These are phyloP conservation scores for Monilinia laxa DNA, from an alignment of 2,329 filamentous ascomycete genomes.

Conservation along the genomic window DNA sequence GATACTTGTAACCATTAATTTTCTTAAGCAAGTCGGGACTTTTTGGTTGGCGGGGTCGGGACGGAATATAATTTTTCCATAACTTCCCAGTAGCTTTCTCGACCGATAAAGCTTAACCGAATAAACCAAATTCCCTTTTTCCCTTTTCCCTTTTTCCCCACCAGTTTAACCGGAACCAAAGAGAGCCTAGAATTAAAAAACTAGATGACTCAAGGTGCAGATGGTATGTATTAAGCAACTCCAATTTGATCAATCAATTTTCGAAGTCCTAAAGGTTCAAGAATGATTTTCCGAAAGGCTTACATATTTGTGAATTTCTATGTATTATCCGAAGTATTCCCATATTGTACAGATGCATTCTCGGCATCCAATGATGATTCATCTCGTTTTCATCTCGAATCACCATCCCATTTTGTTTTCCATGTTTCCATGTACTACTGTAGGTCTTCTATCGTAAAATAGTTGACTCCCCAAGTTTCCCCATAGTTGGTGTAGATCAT, in stretches of 20 bases:
- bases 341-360: not conserved
- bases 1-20: not conserved
- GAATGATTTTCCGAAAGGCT: not conserved
- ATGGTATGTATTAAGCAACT: too few relatives aligned
- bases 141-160: not conserved
- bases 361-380: not conserved
- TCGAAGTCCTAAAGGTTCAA: not conserved
- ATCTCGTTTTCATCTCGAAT: too few relatives aligned
- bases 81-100: not conserved
- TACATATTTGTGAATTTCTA: not conserved
- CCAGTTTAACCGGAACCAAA: not conserved
- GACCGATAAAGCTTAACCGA: conserved; percentile 15
- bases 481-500: not conserved
- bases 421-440: not conserved
- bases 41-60: not conserved
- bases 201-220: too few relatives aligned
- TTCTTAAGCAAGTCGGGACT: not conserved
- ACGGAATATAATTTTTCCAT: conserved; percentile 3
- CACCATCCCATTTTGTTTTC: not conserved
- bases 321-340: conserved; percentile 3
- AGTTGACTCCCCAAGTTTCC: not conserved
- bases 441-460: not conserved
- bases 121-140: not conserved
- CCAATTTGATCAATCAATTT: not conserved
- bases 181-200: too few relatives aligned